These are phyloP conservation scores for Thyridium curvatum DNA, from an alignment of 2,329 filamentous ascomycete genomes.

Conservation along the genomic window DNA sequence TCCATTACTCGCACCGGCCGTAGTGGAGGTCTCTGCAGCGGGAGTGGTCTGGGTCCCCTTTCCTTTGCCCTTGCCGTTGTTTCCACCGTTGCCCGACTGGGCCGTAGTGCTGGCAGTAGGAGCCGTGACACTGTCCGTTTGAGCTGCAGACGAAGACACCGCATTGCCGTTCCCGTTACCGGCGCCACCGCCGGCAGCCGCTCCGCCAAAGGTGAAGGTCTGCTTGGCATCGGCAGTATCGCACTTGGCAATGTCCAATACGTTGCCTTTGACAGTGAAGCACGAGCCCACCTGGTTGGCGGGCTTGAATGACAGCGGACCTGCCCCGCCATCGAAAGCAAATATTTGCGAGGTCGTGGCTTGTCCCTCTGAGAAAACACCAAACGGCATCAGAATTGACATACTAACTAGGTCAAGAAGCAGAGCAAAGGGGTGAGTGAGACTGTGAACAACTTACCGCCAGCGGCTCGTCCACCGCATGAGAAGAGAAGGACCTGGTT, in stretches of 20 bases:
- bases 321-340: slow-evolving; percentile 32
- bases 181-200: slow-evolving; percentile 5
- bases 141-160: slow-evolving; percentile 9
- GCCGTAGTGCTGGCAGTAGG: background rate
- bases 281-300: slow-evolving; percentile 39
- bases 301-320: slow-evolving; percentile 37
- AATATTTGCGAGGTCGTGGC: slow-evolving; percentile 48
- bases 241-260: slow-evolving; percentile 38
- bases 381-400: too few species aligned
- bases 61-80: slow-evolving; percentile 1
- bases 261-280: slow-evolving; percentile 34
- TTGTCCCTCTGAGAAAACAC: slow-evolving; percentile 32
- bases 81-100: background rate
- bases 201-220: slow-evolving; percentile 27
- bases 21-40: background rate
- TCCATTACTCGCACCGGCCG: slow-evolving; percentile 2
- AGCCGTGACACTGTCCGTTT: background rate
- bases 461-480: slow-evolving; percentile 51
- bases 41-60: background rate
- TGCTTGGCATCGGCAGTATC: slow-evolving; percentile 31
- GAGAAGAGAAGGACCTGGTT: slow-evolving; percentile 51
- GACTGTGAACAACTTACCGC: slow-evolving; percentile 27
- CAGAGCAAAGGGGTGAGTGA: too few species aligned
- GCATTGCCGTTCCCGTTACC: slow-evolving; percentile 5
- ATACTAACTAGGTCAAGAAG: too few species aligned